Evolutionary conservation across 371 early-diverging fungal genomes (phyloP), one percentile per base, ranked within the genome.

Genomic region (Funneliformis caledonium): DNA sequence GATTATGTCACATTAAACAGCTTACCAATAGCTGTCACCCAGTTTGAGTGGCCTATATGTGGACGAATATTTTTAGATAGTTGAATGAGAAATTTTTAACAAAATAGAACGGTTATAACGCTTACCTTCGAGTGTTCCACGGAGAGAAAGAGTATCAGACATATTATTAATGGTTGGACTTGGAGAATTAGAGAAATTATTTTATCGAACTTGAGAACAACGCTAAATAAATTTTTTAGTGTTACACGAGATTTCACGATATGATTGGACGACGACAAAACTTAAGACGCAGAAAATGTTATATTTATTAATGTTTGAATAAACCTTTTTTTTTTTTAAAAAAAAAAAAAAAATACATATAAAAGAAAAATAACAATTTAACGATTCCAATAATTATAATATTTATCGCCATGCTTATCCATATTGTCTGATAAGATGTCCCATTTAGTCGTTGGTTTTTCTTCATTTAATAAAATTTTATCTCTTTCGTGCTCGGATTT

Each of bases 1-100:
- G 16, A 16, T 52, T 4, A 14, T 19, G 5, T 52, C 14, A 37
- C 14, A 12, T 52, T 16, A 12, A 52, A 52, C 12, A 43, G 10
- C 61, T 42, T 78, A 79, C 79, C 79, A 83, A 97, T 92, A 86
- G 97, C 92, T 81, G 97, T 97, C 85, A 97, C 96, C 91, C 94
- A 94, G 82, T 89, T 88, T 81, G 84, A 82, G 91, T 96, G 96
- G 85, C 95, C 96, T 90, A 78, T 61, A 43, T 45, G 82, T 3
- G 43, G 19, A 78, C 2, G 22, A 37, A 16, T 31, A 37, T 31
- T 64, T 33, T 68, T 8, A 16, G 12, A 42, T 33, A 68, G 2
- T 68, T 68, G 19, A 68, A 43, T 3, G 19, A 26, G 31, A 4
- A 72, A 72, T 48, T 42, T 31, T 33, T 5, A 10, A 26, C 26